Conservation (phyloP, 2,329 filamentous ascomycete genomes). For the Botrytis hyacinthi region DNA sequence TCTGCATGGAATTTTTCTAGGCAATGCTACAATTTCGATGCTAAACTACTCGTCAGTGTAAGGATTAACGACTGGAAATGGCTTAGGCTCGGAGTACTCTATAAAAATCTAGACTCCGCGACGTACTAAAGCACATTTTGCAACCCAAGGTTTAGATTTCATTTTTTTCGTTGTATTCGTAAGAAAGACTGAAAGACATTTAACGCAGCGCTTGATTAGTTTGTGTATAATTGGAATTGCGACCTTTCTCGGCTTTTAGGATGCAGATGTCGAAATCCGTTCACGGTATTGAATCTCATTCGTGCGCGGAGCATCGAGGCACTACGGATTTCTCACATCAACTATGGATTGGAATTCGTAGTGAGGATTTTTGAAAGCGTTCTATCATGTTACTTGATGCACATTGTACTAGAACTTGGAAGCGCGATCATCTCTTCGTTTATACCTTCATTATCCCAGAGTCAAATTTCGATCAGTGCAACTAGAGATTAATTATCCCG, state of each 20-base stretch:
- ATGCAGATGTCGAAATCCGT: not conserved
- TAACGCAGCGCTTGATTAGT: not conserved
- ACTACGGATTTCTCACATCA: not conserved
- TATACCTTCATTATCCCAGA: not conserved
- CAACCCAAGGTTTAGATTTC: not conserved
- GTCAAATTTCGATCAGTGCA: not conserved
- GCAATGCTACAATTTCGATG: not conserved
- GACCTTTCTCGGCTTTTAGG: not conserved
- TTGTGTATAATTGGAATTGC: not conserved
- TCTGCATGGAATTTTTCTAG: not conserved
- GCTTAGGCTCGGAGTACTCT: not conserved
- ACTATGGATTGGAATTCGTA: not conserved
- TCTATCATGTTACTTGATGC: not conserved
- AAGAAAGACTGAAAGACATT: not conserved
- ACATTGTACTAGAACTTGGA: not conserved
- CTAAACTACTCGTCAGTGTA: not conserved
- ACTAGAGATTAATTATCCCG: not conserved
- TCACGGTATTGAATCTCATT: not conserved
- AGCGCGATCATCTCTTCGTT: not conserved
- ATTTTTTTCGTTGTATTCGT: not conserved
- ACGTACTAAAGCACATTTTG: not conserved
- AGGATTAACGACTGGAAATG: not conserved
- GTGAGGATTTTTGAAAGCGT: not conserved
- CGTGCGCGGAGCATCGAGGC: not conserved
- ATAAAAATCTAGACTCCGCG: not conserved